phyloP scores from a whole-genome alignment of 192 early-diverging fungal genomes.

The Piromyces sp. region DNA sequence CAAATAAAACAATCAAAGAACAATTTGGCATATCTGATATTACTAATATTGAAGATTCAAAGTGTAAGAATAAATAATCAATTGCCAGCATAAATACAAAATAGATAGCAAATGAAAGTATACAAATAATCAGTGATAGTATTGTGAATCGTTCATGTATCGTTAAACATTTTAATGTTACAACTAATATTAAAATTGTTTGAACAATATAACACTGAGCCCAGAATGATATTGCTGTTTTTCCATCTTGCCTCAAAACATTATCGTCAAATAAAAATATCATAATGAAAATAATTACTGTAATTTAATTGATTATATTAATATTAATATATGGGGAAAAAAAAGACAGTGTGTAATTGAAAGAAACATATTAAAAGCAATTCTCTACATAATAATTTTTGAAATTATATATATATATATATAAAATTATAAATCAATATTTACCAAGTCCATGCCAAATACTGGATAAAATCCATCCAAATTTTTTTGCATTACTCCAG shows the following conservation, averaged over 20 bases:
- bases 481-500: background rate
- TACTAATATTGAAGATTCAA: background rate
- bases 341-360: too few relatives aligned
- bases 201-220: background rate
- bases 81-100: background rate
- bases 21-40: background rate
- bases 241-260: background rate
- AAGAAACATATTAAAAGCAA: too few relatives aligned
- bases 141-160: background rate
- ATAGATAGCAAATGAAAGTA: background rate
- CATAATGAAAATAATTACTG: background rate
- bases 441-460: background rate
- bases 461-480: background rate
- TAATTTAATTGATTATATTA: too few relatives aligned
- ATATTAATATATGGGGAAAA: too few relatives aligned
- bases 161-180: background rate
- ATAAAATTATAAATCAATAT: too few relatives aligned
- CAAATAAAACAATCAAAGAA: background rate
- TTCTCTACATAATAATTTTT: too few relatives aligned
- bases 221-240: background rate
- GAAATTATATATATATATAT: too few relatives aligned
- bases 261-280: background rate
- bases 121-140: background rate
- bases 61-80: background rate
- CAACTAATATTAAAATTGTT: background rate